Conservation (phyloP, 1,139 yeast species). For the Hansenula sp. region DNA sequence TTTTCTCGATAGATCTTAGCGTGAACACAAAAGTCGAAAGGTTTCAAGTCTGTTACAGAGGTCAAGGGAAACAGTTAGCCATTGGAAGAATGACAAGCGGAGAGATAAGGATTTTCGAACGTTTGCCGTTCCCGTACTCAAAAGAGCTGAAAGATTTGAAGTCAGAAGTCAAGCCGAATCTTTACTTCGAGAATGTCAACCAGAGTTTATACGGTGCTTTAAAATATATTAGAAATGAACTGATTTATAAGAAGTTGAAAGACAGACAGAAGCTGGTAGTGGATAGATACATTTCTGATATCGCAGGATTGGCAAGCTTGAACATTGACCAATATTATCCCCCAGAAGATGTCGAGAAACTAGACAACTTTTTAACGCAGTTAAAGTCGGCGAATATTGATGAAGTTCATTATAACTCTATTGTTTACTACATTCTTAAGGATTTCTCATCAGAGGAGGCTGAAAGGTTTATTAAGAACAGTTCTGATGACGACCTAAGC, state of each 20-base stretch:
- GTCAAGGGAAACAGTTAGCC: too few species aligned
- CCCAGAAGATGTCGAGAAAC: constrained; percentile 17
- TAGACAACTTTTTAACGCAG: constrained; percentile 12
- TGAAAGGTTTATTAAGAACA: constrained; percentile 12
- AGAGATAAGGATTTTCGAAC: constrained; percentile 5
- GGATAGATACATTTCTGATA: constrained; percentile 18
- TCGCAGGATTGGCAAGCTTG: constrained; percentile 7
- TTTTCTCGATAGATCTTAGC: too few species aligned
- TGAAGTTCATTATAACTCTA: constrained; percentile 7
- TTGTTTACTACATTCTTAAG: constrained; percentile 20
- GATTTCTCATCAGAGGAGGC: constrained; percentile 18
- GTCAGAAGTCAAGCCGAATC: constrained; percentile 13
- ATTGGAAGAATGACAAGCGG: background rate
- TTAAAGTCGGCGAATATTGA: constrained; percentile 8
- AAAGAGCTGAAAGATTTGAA: constrained; percentile 15
- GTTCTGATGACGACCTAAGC: constrained; percentile 2
- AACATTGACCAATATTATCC: constrained; percentile 16
- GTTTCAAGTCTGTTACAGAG: too few species aligned
- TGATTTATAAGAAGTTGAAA: constrained; percentile 13
- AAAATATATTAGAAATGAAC: constrained; percentile 17
- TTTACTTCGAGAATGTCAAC: constrained; percentile 13
- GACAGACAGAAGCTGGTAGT: constrained; percentile 11
- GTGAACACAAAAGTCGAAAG: too few species aligned
- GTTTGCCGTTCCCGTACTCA: constrained; percentile 17
- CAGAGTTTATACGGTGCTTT: constrained; percentile 19